Percentiles rank a stretch among this genome's conserved stretches.
Evolutionary conservation across 805 yeast genomes (phyloP).

Genomic region (Pichia paraexigua): DNA sequence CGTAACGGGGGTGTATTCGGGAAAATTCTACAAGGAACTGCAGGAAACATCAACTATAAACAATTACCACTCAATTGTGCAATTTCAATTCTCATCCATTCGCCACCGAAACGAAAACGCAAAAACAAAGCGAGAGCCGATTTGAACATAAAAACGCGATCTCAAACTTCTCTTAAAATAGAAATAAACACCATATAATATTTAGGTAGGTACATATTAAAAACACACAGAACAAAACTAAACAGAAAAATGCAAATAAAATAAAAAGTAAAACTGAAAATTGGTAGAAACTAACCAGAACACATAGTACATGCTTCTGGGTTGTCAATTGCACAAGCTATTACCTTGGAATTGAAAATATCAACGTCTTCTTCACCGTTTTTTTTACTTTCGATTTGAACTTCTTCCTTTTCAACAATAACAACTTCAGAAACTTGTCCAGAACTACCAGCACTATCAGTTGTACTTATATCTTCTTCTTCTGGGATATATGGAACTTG

Average conservation of each 20-base stretch:
- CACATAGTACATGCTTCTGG: conserved; percentile 99
- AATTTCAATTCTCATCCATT: background rate
- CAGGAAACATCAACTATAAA: background rate
- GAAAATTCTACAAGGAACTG: background rate
- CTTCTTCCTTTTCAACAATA: conserved; percentile 2
- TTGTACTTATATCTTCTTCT: conserved; percentile 20
- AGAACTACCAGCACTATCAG: background rate
- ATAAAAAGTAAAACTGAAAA: background rate
- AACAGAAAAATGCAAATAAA: background rate
- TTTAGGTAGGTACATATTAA: background rate
- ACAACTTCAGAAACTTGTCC: conserved; percentile 1
- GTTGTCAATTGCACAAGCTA: conserved; percentile 94
- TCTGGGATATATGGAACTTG: conserved; percentile 14
- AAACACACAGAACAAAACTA: background rate
- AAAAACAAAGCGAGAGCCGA: background rate
- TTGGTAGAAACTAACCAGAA: conserved; percentile 59
- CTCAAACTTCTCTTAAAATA: background rate
- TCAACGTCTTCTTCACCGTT: conserved; percentile 45
- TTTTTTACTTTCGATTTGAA: conserved; percentile 1
- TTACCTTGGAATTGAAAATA: conserved; percentile 84
- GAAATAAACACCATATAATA: background rate
- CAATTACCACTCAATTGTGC: background rate
- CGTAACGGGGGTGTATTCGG: background rate
- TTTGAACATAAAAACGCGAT: background rate
- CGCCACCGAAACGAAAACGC: background rate